A percentile compares a stretch with the other conserved stretches of the same genome.
phyloP scores from a whole-genome alignment of 208 protist species.

The Naegleria lovaniensis region DNA sequence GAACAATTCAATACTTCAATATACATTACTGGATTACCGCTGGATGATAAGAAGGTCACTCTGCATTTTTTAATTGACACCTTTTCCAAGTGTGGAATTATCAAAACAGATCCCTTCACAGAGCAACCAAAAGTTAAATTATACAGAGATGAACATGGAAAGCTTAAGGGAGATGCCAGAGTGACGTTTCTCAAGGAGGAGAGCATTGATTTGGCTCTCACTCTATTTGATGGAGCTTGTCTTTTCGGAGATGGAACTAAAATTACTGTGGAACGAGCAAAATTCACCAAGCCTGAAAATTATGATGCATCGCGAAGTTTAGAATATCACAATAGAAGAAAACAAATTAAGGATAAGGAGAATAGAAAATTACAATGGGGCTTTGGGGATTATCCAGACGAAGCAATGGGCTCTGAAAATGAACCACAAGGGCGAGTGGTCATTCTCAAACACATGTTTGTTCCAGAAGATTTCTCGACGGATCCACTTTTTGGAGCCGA shows the following conservation, averaged over 20 bases:
- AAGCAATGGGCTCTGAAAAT: too few species aligned
- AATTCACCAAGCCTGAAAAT: not conserved
- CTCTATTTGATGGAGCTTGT: not conserved
- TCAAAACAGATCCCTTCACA: not conserved
- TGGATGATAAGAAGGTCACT: not conserved
- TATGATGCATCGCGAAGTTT: not conserved
- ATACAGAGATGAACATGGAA: not conserved
- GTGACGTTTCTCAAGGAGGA: not conserved
- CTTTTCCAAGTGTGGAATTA: not conserved
- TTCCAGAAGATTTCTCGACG: not conserved
- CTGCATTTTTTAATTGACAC: not conserved
- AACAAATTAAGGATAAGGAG: not conserved
- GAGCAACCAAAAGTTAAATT: not conserved
- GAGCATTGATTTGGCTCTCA: not conserved
- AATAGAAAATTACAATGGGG: not conserved
- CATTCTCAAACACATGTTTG: conserved; percentile 20
- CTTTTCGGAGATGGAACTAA: not conserved
- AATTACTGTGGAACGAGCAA: not conserved
- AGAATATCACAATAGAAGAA: not conserved
- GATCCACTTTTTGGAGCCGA: not conserved
- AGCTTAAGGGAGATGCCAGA: not conserved
- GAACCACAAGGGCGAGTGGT: not conserved
- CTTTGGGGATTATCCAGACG: not conserved
- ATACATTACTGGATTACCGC: not conserved
- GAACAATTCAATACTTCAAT: not conserved